Evolutionary conservation across 225 moss, liverwort and hornwort species (phyloP).

Genomic region (Thuidium tamariscinum): DNA sequence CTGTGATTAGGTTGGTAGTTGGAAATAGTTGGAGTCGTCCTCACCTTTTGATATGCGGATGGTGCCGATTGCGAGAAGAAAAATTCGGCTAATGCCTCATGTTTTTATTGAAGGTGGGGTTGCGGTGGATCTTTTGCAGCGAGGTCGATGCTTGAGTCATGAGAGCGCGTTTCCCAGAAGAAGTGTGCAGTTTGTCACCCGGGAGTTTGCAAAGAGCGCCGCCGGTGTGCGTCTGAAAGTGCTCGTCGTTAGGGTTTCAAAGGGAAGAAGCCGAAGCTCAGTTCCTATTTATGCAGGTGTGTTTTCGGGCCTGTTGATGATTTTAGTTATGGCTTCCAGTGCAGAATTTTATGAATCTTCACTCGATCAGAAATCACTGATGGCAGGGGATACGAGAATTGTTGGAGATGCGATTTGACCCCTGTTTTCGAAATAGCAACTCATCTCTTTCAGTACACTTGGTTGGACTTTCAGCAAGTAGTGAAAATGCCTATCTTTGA

Average conservation of each 20-base stretch:
- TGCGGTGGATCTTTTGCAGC: not conserved
- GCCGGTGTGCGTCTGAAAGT: slow-evolving; percentile 8
- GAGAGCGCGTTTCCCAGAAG: not conserved
- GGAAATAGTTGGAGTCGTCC: not conserved
- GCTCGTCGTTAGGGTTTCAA: not conserved
- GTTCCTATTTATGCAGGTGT: slow-evolving; percentile 14
- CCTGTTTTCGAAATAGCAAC: not conserved
- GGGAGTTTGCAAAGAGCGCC: slow-evolving; percentile 4
- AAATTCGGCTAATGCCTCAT: not conserved
- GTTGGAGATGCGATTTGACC: not conserved
- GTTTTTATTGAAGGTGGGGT: not conserved
- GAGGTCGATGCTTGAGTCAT: not conserved
- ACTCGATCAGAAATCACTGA: not conserved
- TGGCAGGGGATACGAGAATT: not conserved
- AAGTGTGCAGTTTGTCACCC: slow-evolving; percentile 4
- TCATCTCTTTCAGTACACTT: not conserved
- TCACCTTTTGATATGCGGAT: not conserved
- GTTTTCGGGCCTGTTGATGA: not conserved
- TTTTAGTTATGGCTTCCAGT: not conserved
- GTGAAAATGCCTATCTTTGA: not conserved
- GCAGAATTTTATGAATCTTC: not conserved
- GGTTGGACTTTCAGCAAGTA: not conserved
- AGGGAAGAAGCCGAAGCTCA: not conserved
- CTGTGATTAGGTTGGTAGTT: not conserved
- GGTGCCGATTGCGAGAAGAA: not conserved